phyloP scores from a whole-genome alignment of 1,284 basidiomycete species.

The Phellinidium pouzarii region DNA sequence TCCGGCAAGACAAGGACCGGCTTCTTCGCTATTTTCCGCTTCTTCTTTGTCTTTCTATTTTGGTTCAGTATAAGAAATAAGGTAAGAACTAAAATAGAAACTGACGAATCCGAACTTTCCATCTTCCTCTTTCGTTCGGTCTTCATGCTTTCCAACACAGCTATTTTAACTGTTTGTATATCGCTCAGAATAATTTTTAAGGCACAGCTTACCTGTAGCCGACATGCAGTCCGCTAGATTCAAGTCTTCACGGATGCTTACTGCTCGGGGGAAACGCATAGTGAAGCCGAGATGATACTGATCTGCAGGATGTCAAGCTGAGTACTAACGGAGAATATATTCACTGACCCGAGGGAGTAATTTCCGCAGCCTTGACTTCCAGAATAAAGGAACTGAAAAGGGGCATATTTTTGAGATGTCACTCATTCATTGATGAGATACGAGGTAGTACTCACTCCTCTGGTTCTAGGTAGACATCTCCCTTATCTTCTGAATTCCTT shows the following conservation, averaged over 20 bases:
- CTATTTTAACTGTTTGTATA: constrained; percentile 26
- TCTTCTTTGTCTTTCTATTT: constrained; percentile 53
- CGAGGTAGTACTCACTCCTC: constrained; percentile 49
- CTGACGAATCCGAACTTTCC: constrained; percentile 50
- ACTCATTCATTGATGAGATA: not conserved
- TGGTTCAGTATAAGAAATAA: not conserved
- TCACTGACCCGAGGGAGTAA: constrained; percentile 58
- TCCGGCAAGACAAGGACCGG: constrained; percentile 58
- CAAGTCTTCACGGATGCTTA: constrained; percentile 71
- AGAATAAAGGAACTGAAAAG: constrained; percentile 71
- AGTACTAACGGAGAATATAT: not conserved
- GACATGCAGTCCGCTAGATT: constrained; percentile 61
- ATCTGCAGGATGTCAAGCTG: constrained; percentile 34
- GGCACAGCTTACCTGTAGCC: constrained; percentile 44
- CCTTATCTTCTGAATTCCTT: constrained; percentile 64
- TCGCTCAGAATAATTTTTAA: not conserved
- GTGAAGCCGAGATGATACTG: constrained; percentile 70
- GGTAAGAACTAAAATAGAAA: constrained; percentile 7
- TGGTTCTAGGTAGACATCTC: constrained; percentile 75
- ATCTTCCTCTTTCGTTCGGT: constrained; percentile 66
- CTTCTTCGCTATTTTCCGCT: constrained; percentile 54
- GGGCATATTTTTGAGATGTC: constrained; percentile 11
- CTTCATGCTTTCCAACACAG: constrained; percentile 48
- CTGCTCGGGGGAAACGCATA: constrained; percentile 85
- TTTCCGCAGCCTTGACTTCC: constrained; percentile 87